These are phyloP conservation scores for Dictyophora rubrovolvata DNA, from an alignment of 768 basidiomycete species.

Conservation along the genomic window DNA sequence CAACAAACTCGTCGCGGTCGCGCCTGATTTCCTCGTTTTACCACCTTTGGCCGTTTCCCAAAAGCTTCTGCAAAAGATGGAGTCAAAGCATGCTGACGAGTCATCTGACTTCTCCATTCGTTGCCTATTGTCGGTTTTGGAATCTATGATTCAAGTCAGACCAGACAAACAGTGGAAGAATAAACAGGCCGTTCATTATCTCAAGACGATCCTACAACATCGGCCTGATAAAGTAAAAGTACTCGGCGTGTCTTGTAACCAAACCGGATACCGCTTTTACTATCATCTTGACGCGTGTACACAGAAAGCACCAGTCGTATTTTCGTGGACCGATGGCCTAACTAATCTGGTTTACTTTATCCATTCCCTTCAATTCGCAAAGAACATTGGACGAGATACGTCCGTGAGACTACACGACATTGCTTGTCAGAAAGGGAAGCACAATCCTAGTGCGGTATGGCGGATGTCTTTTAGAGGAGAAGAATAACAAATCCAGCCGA, in stretches of 20 bases:
- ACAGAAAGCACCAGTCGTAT: background rate
- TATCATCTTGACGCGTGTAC: background rate
- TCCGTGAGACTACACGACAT: background rate
- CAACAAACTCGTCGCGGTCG: too few relatives aligned
- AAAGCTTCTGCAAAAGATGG: background rate
- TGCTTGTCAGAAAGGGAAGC: background rate
- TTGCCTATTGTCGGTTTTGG: background rate
- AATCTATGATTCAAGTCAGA: background rate
- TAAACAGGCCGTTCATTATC: background rate
- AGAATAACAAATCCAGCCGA: background rate
- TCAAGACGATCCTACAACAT: background rate
- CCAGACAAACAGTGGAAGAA: background rate
- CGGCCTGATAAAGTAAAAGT: background rate
- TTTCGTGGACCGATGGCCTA: background rate
- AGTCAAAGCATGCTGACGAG: too few relatives aligned
- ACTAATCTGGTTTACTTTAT: background rate
- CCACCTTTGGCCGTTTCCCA: background rate
- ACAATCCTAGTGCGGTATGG: background rate
- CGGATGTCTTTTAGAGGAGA: background rate
- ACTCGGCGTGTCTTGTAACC: background rate
- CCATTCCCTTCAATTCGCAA: background rate
- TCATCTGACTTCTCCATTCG: background rate
- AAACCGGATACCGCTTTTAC: background rate
- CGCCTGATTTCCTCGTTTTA: too few relatives aligned
- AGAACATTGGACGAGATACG: background rate